Evolutionary conservation across 208 protist species (phyloP).

Genomic region (Herpetomonas tarakana): DNA sequence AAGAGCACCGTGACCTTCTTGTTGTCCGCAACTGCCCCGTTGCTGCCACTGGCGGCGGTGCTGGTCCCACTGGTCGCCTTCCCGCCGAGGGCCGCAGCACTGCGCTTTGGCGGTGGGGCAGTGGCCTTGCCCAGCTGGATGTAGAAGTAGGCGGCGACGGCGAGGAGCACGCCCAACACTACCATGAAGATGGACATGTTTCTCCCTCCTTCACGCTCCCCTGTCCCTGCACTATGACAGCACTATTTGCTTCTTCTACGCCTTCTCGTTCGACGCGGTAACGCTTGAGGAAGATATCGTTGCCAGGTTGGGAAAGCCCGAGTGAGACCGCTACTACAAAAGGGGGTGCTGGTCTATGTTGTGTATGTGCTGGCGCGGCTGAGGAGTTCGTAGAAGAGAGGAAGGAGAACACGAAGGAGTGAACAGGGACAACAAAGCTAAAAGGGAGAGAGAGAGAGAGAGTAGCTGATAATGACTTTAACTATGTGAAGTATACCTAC

Average conservation of each 20-base stretch:
- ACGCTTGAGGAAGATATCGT: no score
- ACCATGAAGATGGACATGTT: constrained; percentile 35
- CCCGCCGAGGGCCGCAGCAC: not conserved
- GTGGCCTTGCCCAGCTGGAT: constrained; percentile 26
- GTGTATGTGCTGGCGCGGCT: no score
- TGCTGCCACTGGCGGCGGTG: not conserved
- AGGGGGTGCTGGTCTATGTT: no score
- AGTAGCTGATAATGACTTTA: not conserved
- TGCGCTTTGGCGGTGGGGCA: not conserved
- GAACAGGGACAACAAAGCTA: not conserved
- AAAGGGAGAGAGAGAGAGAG: constrained; percentile 3
- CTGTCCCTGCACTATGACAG: no score
- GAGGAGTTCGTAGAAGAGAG: no score
- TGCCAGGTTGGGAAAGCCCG: no score
- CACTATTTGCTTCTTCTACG: no score
- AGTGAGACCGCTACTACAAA: no score
- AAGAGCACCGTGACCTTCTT: constrained; percentile 77
- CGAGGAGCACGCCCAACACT: constrained; percentile 31
- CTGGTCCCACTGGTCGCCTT: not conserved
- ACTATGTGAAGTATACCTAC: not conserved
- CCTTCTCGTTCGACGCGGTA: no score
- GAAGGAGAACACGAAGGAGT: no score
- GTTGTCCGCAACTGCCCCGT: constrained; percentile 3
- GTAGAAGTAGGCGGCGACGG: constrained; percentile 48
- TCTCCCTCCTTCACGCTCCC: not conserved